A percentile compares a stretch with the other conserved stretches of the same genome.
phyloP scores from a whole-genome alignment of 768 basidiomycete genomes.

The Mycena filopes region DNA sequence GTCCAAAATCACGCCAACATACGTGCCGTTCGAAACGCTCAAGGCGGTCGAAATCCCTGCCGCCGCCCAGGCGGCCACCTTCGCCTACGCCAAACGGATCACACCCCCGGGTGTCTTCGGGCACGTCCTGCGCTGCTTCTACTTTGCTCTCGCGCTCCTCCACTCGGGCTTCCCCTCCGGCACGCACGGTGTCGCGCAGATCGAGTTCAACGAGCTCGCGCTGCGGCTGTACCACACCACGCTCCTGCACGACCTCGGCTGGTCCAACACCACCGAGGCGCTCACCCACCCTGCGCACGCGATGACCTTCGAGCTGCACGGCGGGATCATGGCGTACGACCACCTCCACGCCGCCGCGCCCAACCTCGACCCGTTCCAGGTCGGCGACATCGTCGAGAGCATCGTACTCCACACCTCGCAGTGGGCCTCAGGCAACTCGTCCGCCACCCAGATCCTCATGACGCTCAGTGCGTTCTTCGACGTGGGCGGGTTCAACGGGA shows the following conservation, averaged over 20 bases:
- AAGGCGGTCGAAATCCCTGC: not conserved
- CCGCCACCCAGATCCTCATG: constrained; percentile 14
- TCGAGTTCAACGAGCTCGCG: constrained; percentile 6
- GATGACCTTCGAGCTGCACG: constrained; percentile 17
- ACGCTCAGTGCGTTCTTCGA: not conserved
- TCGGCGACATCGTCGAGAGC: constrained; percentile 28
- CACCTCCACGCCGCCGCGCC: constrained; percentile 3
- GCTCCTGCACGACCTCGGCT: constrained; percentile 15
- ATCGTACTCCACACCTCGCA: constrained; percentile 13
- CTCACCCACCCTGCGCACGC: constrained; percentile 8
- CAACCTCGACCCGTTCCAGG: constrained; percentile 40
- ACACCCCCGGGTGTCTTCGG: not conserved
- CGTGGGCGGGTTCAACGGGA: constrained; percentile 1
- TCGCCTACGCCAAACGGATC: constrained; percentile 6
- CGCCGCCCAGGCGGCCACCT: constrained; percentile 1
- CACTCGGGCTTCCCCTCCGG: constrained; percentile 11
- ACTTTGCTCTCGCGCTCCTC: constrained; percentile 12
- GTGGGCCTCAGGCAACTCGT: constrained; percentile 10
- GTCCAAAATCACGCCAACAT: not conserved
- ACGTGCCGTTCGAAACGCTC: constrained; percentile 3
- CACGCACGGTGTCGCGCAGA: constrained; percentile 10
- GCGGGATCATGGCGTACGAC: constrained; percentile 11
- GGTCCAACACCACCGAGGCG: not conserved
- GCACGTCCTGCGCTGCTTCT: constrained; percentile 16
- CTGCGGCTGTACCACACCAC: constrained; percentile 5